Evolutionary conservation across 2,329 filamentous ascomycete species (phyloP), one percentile per base, ranked within the genome.

Genomic region (Fusarium buharicum): DNA sequence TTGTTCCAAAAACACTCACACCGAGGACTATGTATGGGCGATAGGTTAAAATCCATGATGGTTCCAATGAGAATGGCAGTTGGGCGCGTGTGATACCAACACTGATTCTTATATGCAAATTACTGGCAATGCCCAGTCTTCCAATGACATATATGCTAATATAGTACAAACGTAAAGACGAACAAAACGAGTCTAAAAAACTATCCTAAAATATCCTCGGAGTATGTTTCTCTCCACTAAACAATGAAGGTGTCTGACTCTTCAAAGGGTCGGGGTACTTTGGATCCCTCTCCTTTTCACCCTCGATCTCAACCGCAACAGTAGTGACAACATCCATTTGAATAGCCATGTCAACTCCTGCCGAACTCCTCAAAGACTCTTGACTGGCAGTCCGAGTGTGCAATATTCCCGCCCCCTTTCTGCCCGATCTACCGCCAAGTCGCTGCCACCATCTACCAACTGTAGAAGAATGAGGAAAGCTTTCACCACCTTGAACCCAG

Each of bases 251-350:
- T 33, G 58, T 66, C 28, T 64, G 55, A 46, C 67, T 72, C 11
- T 50, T 55, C 2, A 58, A 54, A 7, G 56, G 53, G 18, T 64
- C 45, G 9, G 67, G 64, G 45, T 64, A 70, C 37, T 61, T 59
- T 10, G 47, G 50, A 43, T 70, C 60, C 13, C 66, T 58, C 47
- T 69, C 63, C 50, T 66, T 69, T 34, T 58, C 55, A 18, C 67
- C 46, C 6, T 73, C 73, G n/a, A 68, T 62, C 61, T 80, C 78
- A 3, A 79, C 73, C 1, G 75, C 74, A 3, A 79, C 73, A 4
- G 67, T 74, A 11, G 77, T 79, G 3, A 78, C 75, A 4, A 77
- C 75, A 51, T 80, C 76, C 69, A 78, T 76, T 63, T 79, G 78
- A 12, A 79, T 79, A 4, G 74, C 72, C 56, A 64, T 51, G 4